Conservation (phyloP, 1,284 basidiomycete genomes). For the Ceratobasidium sp. region DNA sequence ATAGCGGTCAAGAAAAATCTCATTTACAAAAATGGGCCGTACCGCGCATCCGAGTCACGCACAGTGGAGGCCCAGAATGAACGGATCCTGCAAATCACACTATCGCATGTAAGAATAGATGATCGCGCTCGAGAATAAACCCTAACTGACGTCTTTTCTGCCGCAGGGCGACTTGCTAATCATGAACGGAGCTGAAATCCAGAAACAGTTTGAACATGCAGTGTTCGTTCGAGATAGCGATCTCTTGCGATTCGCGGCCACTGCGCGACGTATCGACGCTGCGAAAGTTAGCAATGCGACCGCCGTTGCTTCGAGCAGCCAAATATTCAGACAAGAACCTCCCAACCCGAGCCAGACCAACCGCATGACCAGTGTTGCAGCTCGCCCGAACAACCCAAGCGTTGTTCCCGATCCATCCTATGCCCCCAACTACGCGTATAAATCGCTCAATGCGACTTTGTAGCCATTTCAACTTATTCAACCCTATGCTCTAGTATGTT, state of each 20-base stretch:
- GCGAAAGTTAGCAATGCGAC: not conserved
- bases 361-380: not conserved
- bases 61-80: conserved; percentile 23
- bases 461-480: not conserved
- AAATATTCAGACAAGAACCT: not conserved
- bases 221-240: conserved; percentile 42
- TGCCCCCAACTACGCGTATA: not conserved
- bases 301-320: not conserved
- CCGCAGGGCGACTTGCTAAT: conserved; percentile 36
- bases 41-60: conserved; percentile 26
- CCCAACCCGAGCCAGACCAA: not conserved
- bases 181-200: conserved; percentile 32
- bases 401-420: not conserved
- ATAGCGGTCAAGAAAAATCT: conserved; percentile 34
- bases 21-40: conserved; percentile 38
- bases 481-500: not conserved
- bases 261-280: conserved; percentile 20
- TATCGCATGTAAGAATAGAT: conserved; percentile 25
- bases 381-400: not conserved
- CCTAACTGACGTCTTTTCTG: not conserved
- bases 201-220: conserved; percentile 34
- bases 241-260: conserved; percentile 37
- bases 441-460: not conserved
- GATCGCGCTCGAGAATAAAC: not conserved
- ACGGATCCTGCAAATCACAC: conserved; percentile 29